phyloP scores from a whole-genome alignment of 352 stramenopile genomes.

The Pythium sukuiense region DNA sequence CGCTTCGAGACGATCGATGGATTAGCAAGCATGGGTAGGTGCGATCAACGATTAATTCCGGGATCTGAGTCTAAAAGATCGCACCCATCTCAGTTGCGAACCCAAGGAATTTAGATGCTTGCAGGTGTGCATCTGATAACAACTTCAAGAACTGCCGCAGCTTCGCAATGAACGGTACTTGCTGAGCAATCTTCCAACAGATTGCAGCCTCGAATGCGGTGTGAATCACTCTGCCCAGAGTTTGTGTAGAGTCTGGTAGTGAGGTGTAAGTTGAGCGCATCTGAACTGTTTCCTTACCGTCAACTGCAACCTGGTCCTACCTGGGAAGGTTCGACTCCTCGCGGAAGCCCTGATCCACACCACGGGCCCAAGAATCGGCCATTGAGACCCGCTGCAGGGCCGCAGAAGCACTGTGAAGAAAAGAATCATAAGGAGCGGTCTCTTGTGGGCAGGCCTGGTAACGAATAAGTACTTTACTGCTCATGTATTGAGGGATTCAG shows the following conservation, averaged over 20 bases:
- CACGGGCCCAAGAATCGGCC: too few relatives aligned
- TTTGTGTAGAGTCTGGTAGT: neutral
- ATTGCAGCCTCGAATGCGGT: neutral
- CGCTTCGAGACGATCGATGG: neutral
- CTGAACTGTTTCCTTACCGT: neutral
- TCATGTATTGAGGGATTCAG: neutral
- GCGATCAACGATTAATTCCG: constrained; percentile 4
- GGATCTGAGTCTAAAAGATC: constrained; percentile 4
- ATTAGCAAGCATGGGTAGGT: neutral
- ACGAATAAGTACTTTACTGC: too few relatives aligned
- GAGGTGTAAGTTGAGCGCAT: neutral
- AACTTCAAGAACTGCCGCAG: neutral
- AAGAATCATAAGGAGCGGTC: too few relatives aligned
- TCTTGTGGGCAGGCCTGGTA: too few relatives aligned
- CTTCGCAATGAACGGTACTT: neutral
- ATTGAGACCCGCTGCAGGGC: too few relatives aligned
- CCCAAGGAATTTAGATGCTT: neutral
- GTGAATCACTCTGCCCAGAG: too few relatives aligned
- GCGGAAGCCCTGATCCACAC: too few relatives aligned
- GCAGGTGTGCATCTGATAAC: constrained; percentile 3
- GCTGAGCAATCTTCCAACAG: neutral
- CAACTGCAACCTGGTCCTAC: constrained; percentile 2
- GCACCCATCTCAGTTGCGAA: neutral
- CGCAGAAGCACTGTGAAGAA: too few relatives aligned
- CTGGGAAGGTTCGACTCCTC: neutral